Conservation (phyloP, 768 basidiomycete genomes). For the Lactarius pseudohatsudake region DNA sequence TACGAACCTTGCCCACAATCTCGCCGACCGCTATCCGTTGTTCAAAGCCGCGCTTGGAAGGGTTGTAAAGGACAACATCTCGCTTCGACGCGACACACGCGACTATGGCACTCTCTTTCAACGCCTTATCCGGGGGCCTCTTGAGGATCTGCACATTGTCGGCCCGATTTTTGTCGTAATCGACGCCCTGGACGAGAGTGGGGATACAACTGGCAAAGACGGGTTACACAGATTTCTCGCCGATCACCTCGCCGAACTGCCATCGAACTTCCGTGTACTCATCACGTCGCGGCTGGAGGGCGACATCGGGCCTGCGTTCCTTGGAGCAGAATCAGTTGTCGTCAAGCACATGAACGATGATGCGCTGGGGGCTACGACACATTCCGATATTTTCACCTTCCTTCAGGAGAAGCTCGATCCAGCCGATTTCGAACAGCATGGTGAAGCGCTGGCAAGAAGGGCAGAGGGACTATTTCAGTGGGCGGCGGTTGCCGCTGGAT, state of each 20-base stretch:
- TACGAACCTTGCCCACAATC: neutral
- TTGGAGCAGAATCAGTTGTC: neutral
- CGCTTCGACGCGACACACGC: neutral
- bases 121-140: neutral
- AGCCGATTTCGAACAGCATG: neutral
- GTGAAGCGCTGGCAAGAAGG: neutral
- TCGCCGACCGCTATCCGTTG: neutral
- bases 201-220: neutral
- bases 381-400: neutral
- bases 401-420: neutral
- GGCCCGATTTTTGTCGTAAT: neutral
- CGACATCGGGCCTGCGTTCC: neutral
- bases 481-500: neutral
- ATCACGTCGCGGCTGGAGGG: slow-evolving; percentile 3
- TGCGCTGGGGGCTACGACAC: neutral
- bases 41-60: neutral
- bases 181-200: slow-evolving; percentile 5
- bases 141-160: neutral
- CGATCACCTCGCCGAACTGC: neutral
- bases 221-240: neutral
- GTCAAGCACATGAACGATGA: neutral
- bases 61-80: neutral
- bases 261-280: slow-evolving; percentile 6
- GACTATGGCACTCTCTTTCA: slow-evolving; percentile 3
- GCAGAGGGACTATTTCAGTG: slow-evolving; percentile 5